phyloP scores from a whole-genome alignment of 208 protist genomes.

The Wallacemonas sp. region DNA sequence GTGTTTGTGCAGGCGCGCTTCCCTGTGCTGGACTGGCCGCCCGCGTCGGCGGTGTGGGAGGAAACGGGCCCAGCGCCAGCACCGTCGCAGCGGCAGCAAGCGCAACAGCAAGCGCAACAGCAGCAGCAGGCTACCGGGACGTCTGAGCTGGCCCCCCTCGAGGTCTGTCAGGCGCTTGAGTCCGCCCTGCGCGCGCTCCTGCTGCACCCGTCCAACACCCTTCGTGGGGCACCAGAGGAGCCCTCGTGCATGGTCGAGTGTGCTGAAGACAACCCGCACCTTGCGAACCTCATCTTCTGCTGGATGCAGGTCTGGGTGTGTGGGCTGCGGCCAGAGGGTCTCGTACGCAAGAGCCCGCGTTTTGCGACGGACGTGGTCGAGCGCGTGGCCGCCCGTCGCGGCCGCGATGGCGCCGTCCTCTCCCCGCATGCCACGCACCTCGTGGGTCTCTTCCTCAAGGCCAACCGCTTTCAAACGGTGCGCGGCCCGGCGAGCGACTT shows the following conservation, averaged over 20 bases:
- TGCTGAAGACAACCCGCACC: constrained; percentile 11
- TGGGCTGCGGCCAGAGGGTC: constrained; percentile 7
- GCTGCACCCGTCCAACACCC: background rate
- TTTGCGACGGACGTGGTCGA: constrained; percentile 10
- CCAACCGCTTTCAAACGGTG: constrained; percentile 27
- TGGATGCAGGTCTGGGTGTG: constrained; percentile 17
- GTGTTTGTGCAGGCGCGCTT: constrained; percentile 4
- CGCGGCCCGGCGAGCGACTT: constrained; percentile 15
- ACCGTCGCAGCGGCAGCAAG: background rate
- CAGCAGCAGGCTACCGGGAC: too few relatives aligned
- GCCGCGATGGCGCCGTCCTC: background rate
- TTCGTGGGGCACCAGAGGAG: background rate
- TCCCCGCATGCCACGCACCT: constrained; percentile 39
- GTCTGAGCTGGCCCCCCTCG: background rate
- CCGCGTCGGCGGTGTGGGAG: background rate
- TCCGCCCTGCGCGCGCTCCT: background rate
- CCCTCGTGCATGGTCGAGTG: background rate
- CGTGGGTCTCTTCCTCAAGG: constrained; percentile 30
- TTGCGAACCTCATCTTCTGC: constrained; percentile 13
- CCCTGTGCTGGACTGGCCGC: background rate
- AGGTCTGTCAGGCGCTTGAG: background rate
- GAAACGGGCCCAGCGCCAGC: background rate
- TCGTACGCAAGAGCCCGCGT: constrained; percentile 6
- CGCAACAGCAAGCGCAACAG: too few relatives aligned
- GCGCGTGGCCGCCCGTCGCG: constrained; percentile 7